Percentiles rank a stretch among this genome's conserved stretches.
These are phyloP conservation scores for Aquilaria malaccensis DNA, from an alignment of 345 rosid species.

Conservation along the genomic window DNA sequence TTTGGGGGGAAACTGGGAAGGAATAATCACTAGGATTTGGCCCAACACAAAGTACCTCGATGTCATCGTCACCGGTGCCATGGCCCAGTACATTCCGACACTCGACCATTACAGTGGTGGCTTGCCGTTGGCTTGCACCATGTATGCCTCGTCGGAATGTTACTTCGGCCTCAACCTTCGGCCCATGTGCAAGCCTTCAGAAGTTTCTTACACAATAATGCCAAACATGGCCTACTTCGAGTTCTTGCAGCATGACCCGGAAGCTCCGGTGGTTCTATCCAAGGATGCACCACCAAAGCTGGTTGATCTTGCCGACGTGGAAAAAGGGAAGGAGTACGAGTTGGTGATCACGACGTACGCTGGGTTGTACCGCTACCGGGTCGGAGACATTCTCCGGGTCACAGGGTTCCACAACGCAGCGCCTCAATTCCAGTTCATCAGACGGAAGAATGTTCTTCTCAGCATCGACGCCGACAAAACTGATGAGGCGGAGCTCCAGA, in stretches of 20 bases:
- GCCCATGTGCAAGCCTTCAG: conserved; percentile 77
- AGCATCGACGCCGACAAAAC: conserved; percentile 91
- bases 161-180: conserved; percentile 77
- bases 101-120: conserved; percentile 78
- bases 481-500: conserved; percentile 82
- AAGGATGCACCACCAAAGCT: conserved; percentile 34
- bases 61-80: conserved; percentile 89
- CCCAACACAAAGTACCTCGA: conserved; percentile 86
- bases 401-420: conserved; percentile 67
- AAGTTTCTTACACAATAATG: conserved; percentile 83
- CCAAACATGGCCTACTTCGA: conserved; percentile 95
- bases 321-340: conserved; percentile 76
- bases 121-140: conserved; percentile 76
- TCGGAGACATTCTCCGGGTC: conserved; percentile 82
- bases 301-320: conserved; percentile 63
- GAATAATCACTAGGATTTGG: conserved; percentile 72
- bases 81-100: conserved; percentile 95
- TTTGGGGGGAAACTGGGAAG: conserved; percentile 50
- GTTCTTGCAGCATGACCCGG: conserved; percentile 40
- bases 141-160: conserved; percentile 97
- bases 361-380: conserved; percentile 73
- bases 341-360: conserved; percentile 75
- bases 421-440: conserved; percentile 68
- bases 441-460: conserved; percentile 78
- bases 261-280: conserved; percentile 5